Evolutionary conservation across 2,329 filamentous ascomycete genomes (phyloP).

Genomic region (Byssochlamys sp.): DNA sequence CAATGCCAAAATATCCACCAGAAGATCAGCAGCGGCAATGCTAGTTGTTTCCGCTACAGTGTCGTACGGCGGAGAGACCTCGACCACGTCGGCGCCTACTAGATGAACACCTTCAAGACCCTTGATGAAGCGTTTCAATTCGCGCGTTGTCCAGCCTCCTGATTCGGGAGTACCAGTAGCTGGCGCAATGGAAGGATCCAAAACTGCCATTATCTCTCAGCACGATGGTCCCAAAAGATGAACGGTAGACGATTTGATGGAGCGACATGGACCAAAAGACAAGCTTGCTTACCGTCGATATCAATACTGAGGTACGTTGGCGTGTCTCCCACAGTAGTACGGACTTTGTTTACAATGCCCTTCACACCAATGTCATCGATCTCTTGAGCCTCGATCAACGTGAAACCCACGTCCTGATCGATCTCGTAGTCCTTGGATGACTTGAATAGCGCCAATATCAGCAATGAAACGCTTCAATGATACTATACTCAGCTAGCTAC

Average conservation of each 20-base stretch:
- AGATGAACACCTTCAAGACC: slow-evolving; percentile 15
- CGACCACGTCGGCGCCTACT: slow-evolving; percentile 18
- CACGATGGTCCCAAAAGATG: background rate
- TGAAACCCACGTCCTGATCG: slow-evolving; percentile 14
- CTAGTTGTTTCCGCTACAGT: slow-evolving; percentile 19
- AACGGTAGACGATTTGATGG: background rate
- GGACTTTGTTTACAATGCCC: slow-evolving; percentile 12
- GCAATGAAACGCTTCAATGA: background rate
- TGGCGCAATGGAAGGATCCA: slow-evolving; percentile 25
- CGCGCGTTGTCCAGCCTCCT: slow-evolving; percentile 17
- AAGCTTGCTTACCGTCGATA: slow-evolving; percentile 16
- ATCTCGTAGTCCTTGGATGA: slow-evolving; percentile 16
- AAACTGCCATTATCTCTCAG: slow-evolving; percentile 5
- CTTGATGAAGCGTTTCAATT: slow-evolving; percentile 14
- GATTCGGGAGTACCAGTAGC: slow-evolving; percentile 20
- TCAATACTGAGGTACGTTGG: slow-evolving; percentile 24
- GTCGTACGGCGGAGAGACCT: slow-evolving; percentile 16
- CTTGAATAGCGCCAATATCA: background rate
- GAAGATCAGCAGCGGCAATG: slow-evolving; percentile 20
- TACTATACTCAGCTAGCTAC: background rate
- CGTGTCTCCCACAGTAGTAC: slow-evolving; percentile 10
- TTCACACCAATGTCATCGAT: slow-evolving; percentile 17
- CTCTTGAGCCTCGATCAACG: slow-evolving; percentile 15
- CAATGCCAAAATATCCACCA: slow-evolving; percentile 19
- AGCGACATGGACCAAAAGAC: too few relatives aligned